Conservation (phyloP, 2,329 filamentous ascomycete species). For the Calonectria montana region DNA sequence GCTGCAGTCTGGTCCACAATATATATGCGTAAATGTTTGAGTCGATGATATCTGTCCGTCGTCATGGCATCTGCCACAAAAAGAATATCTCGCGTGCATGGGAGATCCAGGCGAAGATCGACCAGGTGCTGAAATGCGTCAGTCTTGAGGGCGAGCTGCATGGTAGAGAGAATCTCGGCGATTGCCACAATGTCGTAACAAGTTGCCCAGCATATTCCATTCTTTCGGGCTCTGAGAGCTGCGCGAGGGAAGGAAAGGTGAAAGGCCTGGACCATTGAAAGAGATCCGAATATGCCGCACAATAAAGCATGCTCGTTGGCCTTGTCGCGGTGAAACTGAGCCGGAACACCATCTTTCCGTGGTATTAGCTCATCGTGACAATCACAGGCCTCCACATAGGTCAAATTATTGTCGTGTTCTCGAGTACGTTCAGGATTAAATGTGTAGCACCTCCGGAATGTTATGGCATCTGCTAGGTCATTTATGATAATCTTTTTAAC, state of each 20-base stretch:
- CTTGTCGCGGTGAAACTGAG: neutral
- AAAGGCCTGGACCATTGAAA: neutral
- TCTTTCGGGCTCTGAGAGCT: neutral
- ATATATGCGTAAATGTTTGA: neutral
- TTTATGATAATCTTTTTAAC: neutral
- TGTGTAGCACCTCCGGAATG: neutral
- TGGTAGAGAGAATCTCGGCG: neutral
- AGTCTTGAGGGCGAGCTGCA: neutral
- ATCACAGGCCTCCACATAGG: neutral
- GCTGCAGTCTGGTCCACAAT: neutral
- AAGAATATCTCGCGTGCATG: neutral
- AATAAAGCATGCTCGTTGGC: neutral
- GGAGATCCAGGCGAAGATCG: neutral
- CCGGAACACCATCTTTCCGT: neutral
- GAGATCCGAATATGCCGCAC: neutral
- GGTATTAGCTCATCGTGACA: neutral
- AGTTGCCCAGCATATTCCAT: neutral
- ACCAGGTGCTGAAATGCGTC: neutral
- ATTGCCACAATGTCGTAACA: slow-evolving; percentile 8
- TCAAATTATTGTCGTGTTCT: neutral
- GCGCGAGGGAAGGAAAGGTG: neutral
- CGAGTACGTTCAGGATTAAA: neutral
- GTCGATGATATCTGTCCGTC: neutral
- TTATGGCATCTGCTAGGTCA: neutral
- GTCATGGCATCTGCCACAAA: neutral